Evolutionary conservation across 345 rosid species (phyloP).

Genomic region (Populus tremula): DNA sequence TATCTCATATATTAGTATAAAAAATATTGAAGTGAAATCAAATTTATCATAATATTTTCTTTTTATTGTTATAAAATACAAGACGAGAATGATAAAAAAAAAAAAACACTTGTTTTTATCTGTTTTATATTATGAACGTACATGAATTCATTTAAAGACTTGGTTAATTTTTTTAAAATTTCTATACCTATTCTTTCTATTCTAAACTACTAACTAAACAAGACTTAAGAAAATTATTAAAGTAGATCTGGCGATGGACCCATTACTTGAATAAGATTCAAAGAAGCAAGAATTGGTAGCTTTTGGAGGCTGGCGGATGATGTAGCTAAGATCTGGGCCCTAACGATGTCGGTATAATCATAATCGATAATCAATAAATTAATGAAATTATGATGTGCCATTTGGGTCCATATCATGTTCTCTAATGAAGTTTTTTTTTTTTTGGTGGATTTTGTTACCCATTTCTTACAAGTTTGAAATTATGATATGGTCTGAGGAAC

Average conservation of each 20-base stretch:
- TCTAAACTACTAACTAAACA: neutral
- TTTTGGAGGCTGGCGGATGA: slow-evolving; percentile 2
- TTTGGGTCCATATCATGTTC: slow-evolving; percentile 2
- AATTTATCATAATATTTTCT: neutral
- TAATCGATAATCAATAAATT: neutral
- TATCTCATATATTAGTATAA: neutral
- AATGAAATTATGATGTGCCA: slow-evolving; percentile 8
- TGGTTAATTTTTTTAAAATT: too few species aligned
- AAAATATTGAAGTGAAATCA: neutral
- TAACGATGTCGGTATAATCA: neutral
- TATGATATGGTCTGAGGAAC: neutral
- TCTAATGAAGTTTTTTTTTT: neutral
- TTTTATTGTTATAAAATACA: too few species aligned
- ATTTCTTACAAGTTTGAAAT: neutral
- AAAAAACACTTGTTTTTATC: too few species aligned
- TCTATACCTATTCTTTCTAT: too few species aligned
- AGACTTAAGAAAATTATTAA: neutral
- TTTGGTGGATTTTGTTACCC: neutral
- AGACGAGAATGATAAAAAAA: too few species aligned
- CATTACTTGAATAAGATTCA: neutral
- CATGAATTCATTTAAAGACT: too few species aligned
- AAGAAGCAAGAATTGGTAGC: neutral
- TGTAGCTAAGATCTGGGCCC: neutral
- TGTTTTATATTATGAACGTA: too few species aligned
- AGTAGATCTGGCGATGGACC: neutral